phyloP scores from a whole-genome alignment of 202 grass and related monocot species.

The Panicum hallii region DNA sequence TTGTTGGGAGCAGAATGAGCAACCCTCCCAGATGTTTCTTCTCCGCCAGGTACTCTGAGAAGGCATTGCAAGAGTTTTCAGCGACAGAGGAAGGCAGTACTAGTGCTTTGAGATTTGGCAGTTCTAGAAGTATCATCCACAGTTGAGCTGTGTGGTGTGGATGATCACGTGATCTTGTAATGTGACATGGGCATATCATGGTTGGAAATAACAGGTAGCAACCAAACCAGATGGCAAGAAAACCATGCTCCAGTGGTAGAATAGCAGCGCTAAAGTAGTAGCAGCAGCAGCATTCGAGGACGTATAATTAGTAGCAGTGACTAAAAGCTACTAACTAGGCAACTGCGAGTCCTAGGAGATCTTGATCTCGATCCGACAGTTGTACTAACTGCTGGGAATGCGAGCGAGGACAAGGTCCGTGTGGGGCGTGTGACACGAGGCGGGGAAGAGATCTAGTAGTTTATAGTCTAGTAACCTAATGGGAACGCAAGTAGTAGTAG shows the following conservation, averaged over 20 bases:
- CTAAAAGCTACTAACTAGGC: slow-evolving; percentile 10
- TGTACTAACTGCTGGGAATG: neutral
- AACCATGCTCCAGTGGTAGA: no score
- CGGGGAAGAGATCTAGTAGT: neutral
- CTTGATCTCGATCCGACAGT: slow-evolving; percentile 23
- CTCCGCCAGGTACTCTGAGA: slow-evolving; percentile 77
- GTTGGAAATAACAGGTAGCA: slow-evolving; percentile 9
- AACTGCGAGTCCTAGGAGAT: neutral
- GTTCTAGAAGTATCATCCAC: neutral
- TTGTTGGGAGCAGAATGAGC: slow-evolving; percentile 86
- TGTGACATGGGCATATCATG: neutral
- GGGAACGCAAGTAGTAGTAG: neutral
- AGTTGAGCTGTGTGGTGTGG: neutral
- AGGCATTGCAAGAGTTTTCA: slow-evolving; percentile 21
- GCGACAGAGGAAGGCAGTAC: neutral
- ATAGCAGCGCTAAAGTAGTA: no score
- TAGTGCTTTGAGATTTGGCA: neutral
- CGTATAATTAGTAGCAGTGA: neutral
- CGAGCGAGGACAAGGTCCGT: neutral
- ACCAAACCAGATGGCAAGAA: neutral
- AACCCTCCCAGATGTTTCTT: slow-evolving; percentile 82
- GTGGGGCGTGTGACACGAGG: neutral
- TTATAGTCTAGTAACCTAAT: neutral
- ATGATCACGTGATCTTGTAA: neutral
- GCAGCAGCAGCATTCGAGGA: neutral